Conservation (phyloP, 352 stramenopile species). For the Globisporangium paroecandrum region DNA sequence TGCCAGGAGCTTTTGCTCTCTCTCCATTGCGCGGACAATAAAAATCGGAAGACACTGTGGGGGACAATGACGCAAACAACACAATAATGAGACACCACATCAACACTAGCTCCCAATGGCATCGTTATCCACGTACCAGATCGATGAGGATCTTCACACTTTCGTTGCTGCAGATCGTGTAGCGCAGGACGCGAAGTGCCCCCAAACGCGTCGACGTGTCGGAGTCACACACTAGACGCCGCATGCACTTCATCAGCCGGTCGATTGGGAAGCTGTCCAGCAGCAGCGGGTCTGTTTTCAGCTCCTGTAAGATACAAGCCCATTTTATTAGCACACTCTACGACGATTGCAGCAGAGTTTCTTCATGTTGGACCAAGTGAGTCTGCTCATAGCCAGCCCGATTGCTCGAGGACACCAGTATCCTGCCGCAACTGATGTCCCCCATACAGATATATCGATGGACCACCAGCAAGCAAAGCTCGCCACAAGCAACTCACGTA, state of each 20-base stretch:
- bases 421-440: not conserved
- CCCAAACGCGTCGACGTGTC: conserved; percentile 78
- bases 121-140: conserved; percentile 31
- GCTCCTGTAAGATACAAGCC: conserved; percentile 35
- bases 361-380: not conserved
- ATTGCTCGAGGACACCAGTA: not conserved
- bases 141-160: conserved; percentile 66
- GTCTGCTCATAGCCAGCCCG: too few relatives aligned
- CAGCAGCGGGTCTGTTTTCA: conserved; percentile 83
- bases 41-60: conserved; percentile 72
- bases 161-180: conserved; percentile 76
- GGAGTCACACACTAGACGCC: conserved; percentile 67
- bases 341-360: not conserved
- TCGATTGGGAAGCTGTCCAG: conserved; percentile 82
- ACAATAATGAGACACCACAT: not conserved
- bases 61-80: not conserved
- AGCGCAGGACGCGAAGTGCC: conserved; percentile 74
- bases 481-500: conserved; percentile 21
- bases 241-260: conserved; percentile 75
- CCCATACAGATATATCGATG: not conserved
- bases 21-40: conserved; percentile 78
- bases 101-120: not conserved
- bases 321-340: not conserved
- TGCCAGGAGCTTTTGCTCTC: conserved; percentile 82
- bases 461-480: not conserved